Evolutionary conservation across 306 rosid species (phyloP).

Genomic region (Crataegus laevigata): DNA sequence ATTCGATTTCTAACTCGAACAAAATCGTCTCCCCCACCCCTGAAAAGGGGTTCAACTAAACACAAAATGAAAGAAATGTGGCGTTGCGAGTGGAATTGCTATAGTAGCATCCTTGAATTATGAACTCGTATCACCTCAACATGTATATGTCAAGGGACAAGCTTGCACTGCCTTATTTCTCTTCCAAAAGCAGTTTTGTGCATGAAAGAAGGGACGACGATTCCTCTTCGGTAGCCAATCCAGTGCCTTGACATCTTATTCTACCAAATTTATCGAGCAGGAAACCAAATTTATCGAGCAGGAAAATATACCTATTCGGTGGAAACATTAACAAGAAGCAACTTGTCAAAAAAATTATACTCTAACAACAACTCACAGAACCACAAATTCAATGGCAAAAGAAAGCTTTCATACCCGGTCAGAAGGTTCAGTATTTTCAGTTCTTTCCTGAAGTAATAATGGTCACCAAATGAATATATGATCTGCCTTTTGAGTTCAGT

Average conservation of each 20-base stretch:
- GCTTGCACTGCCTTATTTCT: constrained; percentile 29
- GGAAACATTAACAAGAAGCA: constrained; percentile 4
- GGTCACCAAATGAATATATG: constrained; percentile 81
- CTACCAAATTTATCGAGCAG: constrained; percentile 84
- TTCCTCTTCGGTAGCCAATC: constrained; percentile 66
- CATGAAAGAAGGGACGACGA: constrained; percentile 58
- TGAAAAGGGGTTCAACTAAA: background rate
- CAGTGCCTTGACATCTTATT: constrained; percentile 92
- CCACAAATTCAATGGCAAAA: background rate
- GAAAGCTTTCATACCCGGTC: constrained; percentile 53
- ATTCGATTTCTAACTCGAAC: background rate
- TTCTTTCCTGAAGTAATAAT: constrained; percentile 90
- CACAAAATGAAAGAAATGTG: background rate
- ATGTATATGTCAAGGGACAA: background rate
- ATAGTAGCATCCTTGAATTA: background rate
- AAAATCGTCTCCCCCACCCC: background rate
- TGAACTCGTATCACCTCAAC: background rate
- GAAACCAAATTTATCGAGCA: constrained; percentile 81
- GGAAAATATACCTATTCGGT: constrained; percentile 51
- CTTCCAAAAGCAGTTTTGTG: constrained; percentile 51
- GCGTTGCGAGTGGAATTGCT: background rate
- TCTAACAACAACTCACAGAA: background rate
- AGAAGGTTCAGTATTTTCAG: constrained; percentile 66
- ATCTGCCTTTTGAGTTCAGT: constrained; percentile 42
- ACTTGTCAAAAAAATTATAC: background rate